Evolutionary conservation across 192 early-diverging fungal genomes (phyloP).

Genomic region (Coemansia sp.): DNA sequence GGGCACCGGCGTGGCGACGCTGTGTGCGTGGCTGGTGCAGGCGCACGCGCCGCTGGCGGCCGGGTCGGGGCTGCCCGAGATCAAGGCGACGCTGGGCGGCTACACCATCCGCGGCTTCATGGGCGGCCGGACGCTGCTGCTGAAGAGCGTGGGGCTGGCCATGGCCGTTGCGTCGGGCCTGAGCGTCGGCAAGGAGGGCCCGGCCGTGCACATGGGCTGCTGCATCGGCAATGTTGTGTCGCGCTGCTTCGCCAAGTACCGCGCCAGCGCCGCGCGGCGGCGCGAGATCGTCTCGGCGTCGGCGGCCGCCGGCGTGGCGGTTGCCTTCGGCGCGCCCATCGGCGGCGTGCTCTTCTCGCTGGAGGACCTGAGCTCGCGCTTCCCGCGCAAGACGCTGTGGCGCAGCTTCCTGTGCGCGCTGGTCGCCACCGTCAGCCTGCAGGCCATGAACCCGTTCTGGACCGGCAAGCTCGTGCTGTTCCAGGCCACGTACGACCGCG

Average conservation of each 20-base stretch:
- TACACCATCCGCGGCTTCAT: conserved; percentile 95
- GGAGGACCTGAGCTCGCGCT: conserved; percentile 94
- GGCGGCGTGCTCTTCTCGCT: conserved; percentile 76
- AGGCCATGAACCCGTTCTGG: conserved; percentile 91
- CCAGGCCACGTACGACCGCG: conserved; percentile 88
- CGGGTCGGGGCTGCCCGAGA: conserved; percentile 92
- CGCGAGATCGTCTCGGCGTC: conserved; percentile 76
- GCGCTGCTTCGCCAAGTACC: conserved; percentile 81
- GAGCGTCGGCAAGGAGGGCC: conserved; percentile 92
- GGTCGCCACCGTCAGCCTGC: conserved; percentile 88
- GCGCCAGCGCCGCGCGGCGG: conserved; percentile 69
- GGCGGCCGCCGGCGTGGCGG: conserved; percentile 72
- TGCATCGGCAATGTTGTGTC: conserved; percentile 87
- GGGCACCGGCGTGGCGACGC: conserved; percentile 74
- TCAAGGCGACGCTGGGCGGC: conserved; percentile 85
- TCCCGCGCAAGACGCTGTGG: conserved; percentile 96
- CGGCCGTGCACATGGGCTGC: conserved; percentile 91
- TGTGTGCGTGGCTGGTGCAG: conserved; percentile 75
- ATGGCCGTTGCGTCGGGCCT: conserved; percentile 83
- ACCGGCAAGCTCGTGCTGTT: conserved; percentile 98
- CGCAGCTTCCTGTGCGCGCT: conserved; percentile 96
- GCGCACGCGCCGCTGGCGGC: conserved; percentile 87
- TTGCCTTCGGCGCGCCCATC: conserved; percentile 73
- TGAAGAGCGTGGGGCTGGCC: conserved; percentile 74
- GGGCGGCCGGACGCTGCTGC: conserved; percentile 86